A percentile compares a stretch with the other conserved stretches of the same genome.
Conservation (phyloP, 2,329 filamentous ascomycete genomes). For the Lizonia empirigonia region DNA sequence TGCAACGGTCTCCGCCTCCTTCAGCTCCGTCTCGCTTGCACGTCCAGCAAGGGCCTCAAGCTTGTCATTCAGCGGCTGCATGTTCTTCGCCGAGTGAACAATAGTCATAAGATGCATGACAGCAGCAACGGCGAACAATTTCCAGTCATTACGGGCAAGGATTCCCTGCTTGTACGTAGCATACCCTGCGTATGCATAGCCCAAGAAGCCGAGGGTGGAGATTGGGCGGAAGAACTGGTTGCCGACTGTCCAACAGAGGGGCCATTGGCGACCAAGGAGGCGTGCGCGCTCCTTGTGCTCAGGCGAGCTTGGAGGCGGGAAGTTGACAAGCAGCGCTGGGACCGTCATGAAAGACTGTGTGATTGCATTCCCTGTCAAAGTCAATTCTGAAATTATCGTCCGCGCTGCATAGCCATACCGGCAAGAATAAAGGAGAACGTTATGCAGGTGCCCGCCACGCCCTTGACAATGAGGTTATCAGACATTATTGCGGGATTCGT, state of each 20-base stretch:
- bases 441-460: conserved; percentile 54
- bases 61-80: conserved; percentile 59
- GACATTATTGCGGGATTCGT: conserved; percentile 31
- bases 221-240: conserved; percentile 61
- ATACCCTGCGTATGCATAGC: conserved; percentile 55
- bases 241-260: conserved; percentile 57
- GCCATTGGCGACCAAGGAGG: conserved; percentile 57
- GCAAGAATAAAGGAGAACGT: conserved; percentile 58
- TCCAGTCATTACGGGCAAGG: conserved; percentile 52
- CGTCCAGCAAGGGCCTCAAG: conserved; percentile 50
- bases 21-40: conserved; percentile 39
- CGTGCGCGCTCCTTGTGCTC: conserved; percentile 52
- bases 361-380: conserved; percentile 55
- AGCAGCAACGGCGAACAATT: conserved; percentile 52
- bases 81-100: conserved; percentile 57
- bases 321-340: conserved; percentile 56
- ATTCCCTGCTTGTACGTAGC: conserved; percentile 39
- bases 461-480: conserved; percentile 42
- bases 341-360: conserved; percentile 61
- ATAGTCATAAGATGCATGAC: conserved; percentile 55
- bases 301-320: conserved; percentile 50
- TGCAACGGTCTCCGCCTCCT: conserved; percentile 40
- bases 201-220: conserved; percentile 55
- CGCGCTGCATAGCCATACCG: conserved; percentile 38
- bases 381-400: conserved; percentile 1